A percentile compares a stretch with the other conserved stretches of the same genome.
Evolutionary conservation across 1,139 yeast species (phyloP).

Genomic region (Groenewaldozyma auringiensis): DNA sequence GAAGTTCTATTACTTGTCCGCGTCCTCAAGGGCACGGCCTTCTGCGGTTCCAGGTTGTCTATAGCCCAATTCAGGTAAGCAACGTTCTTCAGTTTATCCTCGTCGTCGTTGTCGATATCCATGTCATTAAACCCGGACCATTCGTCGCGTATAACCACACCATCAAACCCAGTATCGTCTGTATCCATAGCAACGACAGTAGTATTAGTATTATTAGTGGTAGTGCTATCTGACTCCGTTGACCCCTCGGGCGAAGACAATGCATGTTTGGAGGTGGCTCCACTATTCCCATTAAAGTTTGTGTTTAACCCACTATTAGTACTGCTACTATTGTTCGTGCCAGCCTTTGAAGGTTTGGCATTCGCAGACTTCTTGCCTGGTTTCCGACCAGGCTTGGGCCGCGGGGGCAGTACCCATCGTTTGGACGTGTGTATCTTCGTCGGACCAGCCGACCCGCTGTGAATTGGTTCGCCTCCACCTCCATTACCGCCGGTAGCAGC

Average conservation of each 20-base stretch:
- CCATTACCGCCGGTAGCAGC: too few relatives aligned
- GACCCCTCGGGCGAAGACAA: too few relatives aligned
- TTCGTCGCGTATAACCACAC: too few relatives aligned
- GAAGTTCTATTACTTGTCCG: background rate
- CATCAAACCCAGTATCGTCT: background rate
- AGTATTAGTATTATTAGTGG: background rate
- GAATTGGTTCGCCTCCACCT: too few relatives aligned
- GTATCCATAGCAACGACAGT: background rate
- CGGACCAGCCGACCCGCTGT: conserved; percentile 1
- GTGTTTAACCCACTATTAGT: too few relatives aligned
- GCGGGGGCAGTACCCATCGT: conserved; percentile 84
- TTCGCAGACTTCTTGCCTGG: conserved; percentile 39
- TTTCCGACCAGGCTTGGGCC: conserved; percentile 85
- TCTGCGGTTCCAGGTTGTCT: conserved; percentile 16
- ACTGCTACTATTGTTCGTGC: background rate
- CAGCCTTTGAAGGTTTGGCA: too few relatives aligned
- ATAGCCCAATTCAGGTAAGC: conserved; percentile 1
- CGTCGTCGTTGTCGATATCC: background rate
- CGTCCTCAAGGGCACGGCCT: conserved; percentile 21
- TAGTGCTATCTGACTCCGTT: too few relatives aligned
- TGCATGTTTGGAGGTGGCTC: too few relatives aligned
- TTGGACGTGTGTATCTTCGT: conserved; percentile 44
- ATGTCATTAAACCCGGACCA: background rate
- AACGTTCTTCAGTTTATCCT: background rate
- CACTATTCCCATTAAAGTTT: too few relatives aligned